Evolutionary conservation across 2,329 filamentous ascomycete species (phyloP).

Genomic region (Ascochyta rabiei): DNA sequence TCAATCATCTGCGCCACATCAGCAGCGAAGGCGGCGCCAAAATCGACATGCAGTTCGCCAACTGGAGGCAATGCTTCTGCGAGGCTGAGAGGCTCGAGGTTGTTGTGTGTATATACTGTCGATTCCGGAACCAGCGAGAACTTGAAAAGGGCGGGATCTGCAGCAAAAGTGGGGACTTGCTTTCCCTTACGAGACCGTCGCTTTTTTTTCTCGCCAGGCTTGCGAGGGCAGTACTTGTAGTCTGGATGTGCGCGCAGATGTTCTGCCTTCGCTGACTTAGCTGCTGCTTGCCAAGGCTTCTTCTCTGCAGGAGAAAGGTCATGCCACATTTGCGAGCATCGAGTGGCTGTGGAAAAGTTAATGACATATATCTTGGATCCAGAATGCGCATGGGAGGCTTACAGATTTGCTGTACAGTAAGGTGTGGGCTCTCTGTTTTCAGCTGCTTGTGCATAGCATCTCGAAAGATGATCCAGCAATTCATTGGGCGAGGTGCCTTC

Average conservation of each 20-base stretch:
- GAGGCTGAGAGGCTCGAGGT: not conserved
- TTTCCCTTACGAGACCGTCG: constrained; percentile 33
- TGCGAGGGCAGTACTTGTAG: constrained; percentile 37
- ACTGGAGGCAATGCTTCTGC: not conserved
- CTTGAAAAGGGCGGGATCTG: constrained; percentile 7
- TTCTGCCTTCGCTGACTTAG: constrained; percentile 26
- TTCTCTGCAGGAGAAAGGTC: constrained; percentile 20
- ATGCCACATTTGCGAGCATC: constrained; percentile 27
- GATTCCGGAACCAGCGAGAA: constrained; percentile 14
- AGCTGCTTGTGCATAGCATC: constrained; percentile 28
- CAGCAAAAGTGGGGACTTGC: constrained; percentile 16
- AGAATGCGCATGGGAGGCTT: constrained; percentile 11
- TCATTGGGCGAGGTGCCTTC: constrained; percentile 37
- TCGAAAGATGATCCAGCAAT: constrained; percentile 35
- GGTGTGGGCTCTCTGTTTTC: constrained; percentile 22
- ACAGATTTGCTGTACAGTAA: constrained; percentile 34
- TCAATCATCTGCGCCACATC: constrained; percentile 12
- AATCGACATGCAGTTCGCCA: not conserved
- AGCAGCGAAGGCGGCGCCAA: constrained; percentile 3
- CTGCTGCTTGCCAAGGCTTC: constrained; percentile 22
- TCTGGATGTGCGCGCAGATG: constrained; percentile 30
- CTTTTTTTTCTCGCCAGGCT: constrained; percentile 38
- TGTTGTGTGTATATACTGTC: not conserved
- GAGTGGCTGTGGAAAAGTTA: constrained; percentile 22
- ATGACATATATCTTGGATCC: not conserved